Evolutionary conservation across 768 basidiomycete genomes (phyloP).

Genomic region (Termitomyces sp.): DNA sequence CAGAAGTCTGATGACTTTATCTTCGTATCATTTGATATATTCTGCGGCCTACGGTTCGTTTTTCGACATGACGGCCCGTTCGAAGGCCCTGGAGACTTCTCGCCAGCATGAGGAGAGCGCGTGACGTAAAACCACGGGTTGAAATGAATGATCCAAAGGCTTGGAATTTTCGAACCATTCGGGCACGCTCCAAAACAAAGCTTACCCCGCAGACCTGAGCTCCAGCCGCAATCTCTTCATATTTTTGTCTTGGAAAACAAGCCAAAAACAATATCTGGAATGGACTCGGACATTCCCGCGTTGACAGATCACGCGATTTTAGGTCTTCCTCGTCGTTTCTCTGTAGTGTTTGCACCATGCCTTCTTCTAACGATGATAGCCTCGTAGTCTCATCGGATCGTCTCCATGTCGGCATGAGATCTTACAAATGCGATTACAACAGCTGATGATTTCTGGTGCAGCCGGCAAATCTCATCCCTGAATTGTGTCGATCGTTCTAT

Average conservation of each 20-base stretch:
- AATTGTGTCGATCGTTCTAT: constrained; percentile 83
- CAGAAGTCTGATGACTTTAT: neutral
- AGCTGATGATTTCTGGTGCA: constrained; percentile 28
- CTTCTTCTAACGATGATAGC: constrained; percentile 34
- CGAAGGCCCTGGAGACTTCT: neutral
- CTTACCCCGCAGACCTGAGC: no score
- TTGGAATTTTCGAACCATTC: neutral
- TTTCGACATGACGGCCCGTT: constrained; percentile 9
- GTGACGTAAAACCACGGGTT: constrained; percentile 5
- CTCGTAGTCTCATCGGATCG: constrained; percentile 62
- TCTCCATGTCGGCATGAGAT: constrained; percentile 45
- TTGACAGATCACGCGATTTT: constrained; percentile 14
- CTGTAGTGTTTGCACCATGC: constrained; percentile 12
- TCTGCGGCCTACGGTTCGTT: neutral
- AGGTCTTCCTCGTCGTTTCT: neutral
- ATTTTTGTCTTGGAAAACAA: no score
- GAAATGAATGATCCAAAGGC: neutral
- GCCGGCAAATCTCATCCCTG: constrained; percentile 91
- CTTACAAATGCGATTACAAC: neutral
- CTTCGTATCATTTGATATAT: neutral
- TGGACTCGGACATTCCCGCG: no score
- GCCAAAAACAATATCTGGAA: no score
- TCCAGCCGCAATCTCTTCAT: neutral
- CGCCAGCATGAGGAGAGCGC: neutral
- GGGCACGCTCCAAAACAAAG: neutral